Conservation (phyloP, 306 rosid species). For the apple (Malus domestica) region DNA sequence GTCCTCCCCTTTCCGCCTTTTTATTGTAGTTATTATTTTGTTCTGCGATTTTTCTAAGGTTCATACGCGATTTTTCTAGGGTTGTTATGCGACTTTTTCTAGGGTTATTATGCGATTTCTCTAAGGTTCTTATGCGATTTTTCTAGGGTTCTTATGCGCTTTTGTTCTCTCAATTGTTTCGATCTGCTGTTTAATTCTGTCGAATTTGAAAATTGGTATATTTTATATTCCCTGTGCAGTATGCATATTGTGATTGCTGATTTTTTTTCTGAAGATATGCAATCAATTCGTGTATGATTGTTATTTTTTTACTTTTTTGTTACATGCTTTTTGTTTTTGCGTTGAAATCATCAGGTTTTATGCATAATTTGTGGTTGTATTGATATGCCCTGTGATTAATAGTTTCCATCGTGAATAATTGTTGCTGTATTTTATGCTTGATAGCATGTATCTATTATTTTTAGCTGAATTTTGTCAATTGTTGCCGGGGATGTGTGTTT, state of each 20-base stretch:
- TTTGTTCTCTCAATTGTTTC: background rate
- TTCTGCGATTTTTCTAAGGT: background rate
- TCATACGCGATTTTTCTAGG: background rate
- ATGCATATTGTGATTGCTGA: background rate
- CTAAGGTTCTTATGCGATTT: too few relatives aligned
- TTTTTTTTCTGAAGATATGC: background rate
- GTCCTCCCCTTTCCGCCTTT: background rate
- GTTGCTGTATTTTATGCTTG: background rate
- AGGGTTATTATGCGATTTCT: background rate
- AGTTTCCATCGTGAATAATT: background rate
- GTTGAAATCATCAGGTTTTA: background rate
- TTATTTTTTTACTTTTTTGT: background rate
- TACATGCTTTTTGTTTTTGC: background rate
- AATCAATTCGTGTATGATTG: background rate
- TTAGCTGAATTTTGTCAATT: background rate
- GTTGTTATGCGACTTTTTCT: background rate
- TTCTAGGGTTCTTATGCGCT: background rate
- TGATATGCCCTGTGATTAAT: background rate
- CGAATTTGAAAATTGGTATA: background rate
- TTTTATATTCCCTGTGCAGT: background rate
- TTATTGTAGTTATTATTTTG: background rate
- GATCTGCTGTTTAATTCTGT: background rate
- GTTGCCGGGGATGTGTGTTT: background rate
- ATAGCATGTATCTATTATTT: background rate
- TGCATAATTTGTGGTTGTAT: background rate